These are phyloP conservation scores for Perkinsus marinus DNA, from an alignment of 169 alveolate genomes.

Conservation along the genomic window DNA sequence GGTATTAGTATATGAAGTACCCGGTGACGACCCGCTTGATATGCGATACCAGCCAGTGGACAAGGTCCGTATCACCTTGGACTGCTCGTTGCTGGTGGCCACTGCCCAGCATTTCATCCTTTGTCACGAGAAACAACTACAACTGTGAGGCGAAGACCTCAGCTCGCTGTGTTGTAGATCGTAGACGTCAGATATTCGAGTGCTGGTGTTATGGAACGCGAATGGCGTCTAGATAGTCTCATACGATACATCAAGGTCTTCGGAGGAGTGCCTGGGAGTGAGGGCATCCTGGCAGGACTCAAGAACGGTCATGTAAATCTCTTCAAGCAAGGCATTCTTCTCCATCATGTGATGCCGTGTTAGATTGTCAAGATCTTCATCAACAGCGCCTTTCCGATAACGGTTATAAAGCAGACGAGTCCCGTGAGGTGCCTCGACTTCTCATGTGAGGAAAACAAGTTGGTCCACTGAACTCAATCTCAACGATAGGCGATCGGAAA, in stretches of 20 bases:
- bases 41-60: slow-evolving; percentile 58
- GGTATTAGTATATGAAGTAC: slow-evolving; percentile 29
- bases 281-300: slow-evolving; percentile 74
- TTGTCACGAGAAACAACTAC: slow-evolving; percentile 53
- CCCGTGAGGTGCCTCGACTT: slow-evolving; percentile 64
- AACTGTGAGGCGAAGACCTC: slow-evolving; percentile 36
- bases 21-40: slow-evolving; percentile 51
- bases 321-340: neutral
- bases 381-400: slow-evolving; percentile 78
- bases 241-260: slow-evolving; percentile 57
- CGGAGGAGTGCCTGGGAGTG: slow-evolving; percentile 78
- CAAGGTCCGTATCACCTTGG: slow-evolving; percentile 38
- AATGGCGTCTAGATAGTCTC: slow-evolving; percentile 69
- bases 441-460: slow-evolving; percentile 18
- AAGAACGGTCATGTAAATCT: slow-evolving; percentile 54
- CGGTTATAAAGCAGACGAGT: slow-evolving; percentile 52
- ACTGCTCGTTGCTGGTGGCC: slow-evolving; percentile 63
- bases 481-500: slow-evolving; percentile 30
- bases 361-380: slow-evolving; percentile 54
- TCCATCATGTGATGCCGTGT: too few relatives aligned
- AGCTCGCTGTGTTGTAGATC: neutral
- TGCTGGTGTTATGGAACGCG: slow-evolving; percentile 64
- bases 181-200: neutral
- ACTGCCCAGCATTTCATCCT: slow-evolving; percentile 61
- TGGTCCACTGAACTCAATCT: neutral